A percentile compares a stretch with the other conserved stretches of the same genome.
Evolutionary conservation across 768 basidiomycete species (phyloP).

Genomic region (Naematelia encephala): DNA sequence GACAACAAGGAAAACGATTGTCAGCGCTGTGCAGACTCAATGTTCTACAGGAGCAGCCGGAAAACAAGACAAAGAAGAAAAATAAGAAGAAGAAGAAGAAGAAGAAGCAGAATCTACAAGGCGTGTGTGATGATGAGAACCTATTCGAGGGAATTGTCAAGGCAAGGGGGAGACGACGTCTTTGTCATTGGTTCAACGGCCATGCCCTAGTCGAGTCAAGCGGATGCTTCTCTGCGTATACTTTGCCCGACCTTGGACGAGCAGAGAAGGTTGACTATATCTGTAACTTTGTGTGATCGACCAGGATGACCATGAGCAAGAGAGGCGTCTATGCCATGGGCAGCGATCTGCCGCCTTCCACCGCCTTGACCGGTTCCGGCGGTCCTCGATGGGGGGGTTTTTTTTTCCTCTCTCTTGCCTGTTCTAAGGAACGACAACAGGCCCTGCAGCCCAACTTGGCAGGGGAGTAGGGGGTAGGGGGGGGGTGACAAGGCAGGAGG

Average conservation of each 20-base stretch:
- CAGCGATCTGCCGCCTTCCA: too few species aligned
- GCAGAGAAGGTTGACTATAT: neutral
- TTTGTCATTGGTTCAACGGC: neutral
- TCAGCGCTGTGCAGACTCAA: neutral
- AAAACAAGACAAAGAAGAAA: neutral
- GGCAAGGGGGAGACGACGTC: neutral
- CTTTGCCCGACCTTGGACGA: too few species aligned
- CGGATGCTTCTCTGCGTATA: too few species aligned
- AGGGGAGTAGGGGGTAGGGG: too few species aligned
- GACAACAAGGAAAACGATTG: neutral
- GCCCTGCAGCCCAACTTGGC: too few species aligned
- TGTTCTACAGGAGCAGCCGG: neutral
- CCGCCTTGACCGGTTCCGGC: neutral
- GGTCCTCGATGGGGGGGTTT: too few species aligned
- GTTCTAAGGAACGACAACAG: too few species aligned
- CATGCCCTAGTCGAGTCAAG: too few species aligned
- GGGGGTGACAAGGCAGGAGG: neutral
- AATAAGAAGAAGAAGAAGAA: neutral
- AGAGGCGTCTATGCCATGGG: neutral
- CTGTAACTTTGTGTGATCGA: neutral
- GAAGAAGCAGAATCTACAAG: neutral
- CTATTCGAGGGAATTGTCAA: too few species aligned
- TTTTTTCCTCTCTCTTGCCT: too few species aligned
- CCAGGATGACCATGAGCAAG: neutral
- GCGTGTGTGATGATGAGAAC: too few species aligned